Evolutionary conservation across 2,329 filamentous ascomycete species (phyloP).

Genomic region (Phialophora verrucosa): DNA sequence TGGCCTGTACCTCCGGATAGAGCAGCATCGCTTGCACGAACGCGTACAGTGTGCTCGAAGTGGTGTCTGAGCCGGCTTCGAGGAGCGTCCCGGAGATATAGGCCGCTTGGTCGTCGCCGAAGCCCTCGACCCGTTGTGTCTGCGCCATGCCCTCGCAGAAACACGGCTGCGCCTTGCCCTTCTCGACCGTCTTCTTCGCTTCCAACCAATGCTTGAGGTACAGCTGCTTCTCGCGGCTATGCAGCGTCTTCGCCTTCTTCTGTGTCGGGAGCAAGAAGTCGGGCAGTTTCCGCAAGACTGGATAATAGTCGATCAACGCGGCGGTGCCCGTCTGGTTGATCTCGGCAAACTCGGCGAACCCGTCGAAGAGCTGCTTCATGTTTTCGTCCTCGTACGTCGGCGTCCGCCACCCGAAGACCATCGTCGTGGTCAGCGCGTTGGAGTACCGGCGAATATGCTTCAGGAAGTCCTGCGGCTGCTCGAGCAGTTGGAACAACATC

Average conservation of each 20-base stretch:
- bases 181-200: conserved; percentile 42
- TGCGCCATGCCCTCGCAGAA: conserved; percentile 39
- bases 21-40: conserved; percentile 59
- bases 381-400: conserved; percentile 50
- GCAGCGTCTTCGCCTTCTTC: conserved; percentile 50
- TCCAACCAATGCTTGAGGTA: conserved; percentile 52
- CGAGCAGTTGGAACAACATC: conserved; percentile 58
- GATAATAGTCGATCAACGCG: conserved; percentile 55
- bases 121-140: conserved; percentile 43
- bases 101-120: conserved; percentile 45
- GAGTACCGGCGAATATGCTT: conserved; percentile 57
- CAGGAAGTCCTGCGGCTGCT: conserved; percentile 50
- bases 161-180: conserved; percentile 43
- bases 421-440: conserved; percentile 56
- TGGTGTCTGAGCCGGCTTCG: conserved; percentile 35
- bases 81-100: conserved; percentile 44
- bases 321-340: conserved; percentile 52
- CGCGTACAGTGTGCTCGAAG: conserved; percentile 23
- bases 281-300: conserved; percentile 53
- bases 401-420: conserved; percentile 57
- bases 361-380: conserved; percentile 52
- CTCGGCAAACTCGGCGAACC: conserved; percentile 52
- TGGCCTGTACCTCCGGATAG: conserved; percentile 53
- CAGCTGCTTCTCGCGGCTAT: conserved; percentile 51
- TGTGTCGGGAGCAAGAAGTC: conserved; percentile 48